Evolutionary conservation across 208 protist genomes (phyloP), one percentile per base, ranked within the genome.

Genomic region (Crithidia expoeki): DNA sequence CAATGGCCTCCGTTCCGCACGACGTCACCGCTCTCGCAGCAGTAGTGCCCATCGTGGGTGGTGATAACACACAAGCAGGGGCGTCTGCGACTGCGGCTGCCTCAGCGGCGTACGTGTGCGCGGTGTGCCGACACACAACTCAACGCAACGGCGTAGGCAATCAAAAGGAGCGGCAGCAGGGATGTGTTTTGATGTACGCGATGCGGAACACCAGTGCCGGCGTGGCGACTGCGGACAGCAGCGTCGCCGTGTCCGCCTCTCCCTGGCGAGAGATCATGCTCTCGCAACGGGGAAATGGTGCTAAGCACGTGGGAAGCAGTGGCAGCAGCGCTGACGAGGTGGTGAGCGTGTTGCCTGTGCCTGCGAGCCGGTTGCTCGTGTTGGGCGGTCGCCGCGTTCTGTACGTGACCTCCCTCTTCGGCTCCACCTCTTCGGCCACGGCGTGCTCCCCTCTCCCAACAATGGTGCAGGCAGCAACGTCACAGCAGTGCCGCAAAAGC

Each of bases 321-420:
- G 11, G n/a, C 2, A 17, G 28, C 28, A 33, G 2, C 19, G 17
- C 4, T 11, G 46, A 33, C 17, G 60, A 55, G 21, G 46, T 66
- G 14, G 71, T 46, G 21, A 66, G 63, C 30, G 71, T 76, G 33
- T 21, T 76, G n/a, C 27, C 49, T 16, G 62, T 76, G 53, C 71
- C 71, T 5, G 42, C 42, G 11, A 36, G 23, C 0, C 46, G 65
- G 16, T n/a, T 63, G 5, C 56, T 76, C 1, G 56, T 71, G 19
- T 6, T 76, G 25, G 71, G 71, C 32, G 71, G 71, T 19, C 57
- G 38, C 6, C 52, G 46, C n/a, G 42, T 53, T 21, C 44, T 76
- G 6, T 76, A 76, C 50, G 47, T 52, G 50, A 28, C 71, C 4
- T 36, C 71, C 11, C 47, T 76, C 17, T 51, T 47, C 5, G 61